phyloP scores from a whole-genome alignment of 1,139 yeast species.

The Yamadazyma atmosphaerica region DNA sequence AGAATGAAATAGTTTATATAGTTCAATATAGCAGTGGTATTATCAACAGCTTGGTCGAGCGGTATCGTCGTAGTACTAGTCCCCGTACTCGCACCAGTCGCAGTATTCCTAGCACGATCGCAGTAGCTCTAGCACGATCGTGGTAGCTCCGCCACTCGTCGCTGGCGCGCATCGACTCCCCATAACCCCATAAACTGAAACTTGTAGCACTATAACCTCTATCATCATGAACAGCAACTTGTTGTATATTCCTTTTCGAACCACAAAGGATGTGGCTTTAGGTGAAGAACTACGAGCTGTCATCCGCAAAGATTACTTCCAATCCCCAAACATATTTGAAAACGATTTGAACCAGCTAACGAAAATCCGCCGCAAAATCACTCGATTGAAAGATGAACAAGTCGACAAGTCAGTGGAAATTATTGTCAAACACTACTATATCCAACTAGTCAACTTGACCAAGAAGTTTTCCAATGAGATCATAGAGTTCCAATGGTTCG shows the following conservation, averaged over 20 bases:
- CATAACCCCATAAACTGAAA: constrained; percentile 29
- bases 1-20: too few species aligned
- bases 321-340: constrained; percentile 58
- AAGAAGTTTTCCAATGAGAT: constrained; percentile 43
- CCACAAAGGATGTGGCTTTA: constrained; percentile 49
- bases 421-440: constrained; percentile 30
- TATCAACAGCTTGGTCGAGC: too few species aligned
- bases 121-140: too few species aligned
- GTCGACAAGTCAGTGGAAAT: constrained; percentile 18
- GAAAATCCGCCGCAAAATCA: constrained; percentile 23
- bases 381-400: constrained; percentile 22
- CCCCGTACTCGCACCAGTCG: too few species aligned
- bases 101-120: too few species aligned
- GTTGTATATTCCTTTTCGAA: constrained; percentile 53
- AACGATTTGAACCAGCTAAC: constrained; percentile 49
- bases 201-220: too few species aligned
- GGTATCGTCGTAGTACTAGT: too few species aligned
- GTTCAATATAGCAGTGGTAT: too few species aligned
- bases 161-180: too few species aligned
- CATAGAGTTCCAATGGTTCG: constrained; percentile 68
- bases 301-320: constrained; percentile 64
- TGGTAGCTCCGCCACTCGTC: too few species aligned
- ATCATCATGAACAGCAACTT: constrained; percentile 37
- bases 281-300: constrained; percentile 45
- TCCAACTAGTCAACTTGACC: constrained; percentile 28